Evolutionary conservation across 108 stramenopile species (phyloP), one percentile per base, ranked within the genome.

Genomic region (Heterococcus sp.): DNA sequence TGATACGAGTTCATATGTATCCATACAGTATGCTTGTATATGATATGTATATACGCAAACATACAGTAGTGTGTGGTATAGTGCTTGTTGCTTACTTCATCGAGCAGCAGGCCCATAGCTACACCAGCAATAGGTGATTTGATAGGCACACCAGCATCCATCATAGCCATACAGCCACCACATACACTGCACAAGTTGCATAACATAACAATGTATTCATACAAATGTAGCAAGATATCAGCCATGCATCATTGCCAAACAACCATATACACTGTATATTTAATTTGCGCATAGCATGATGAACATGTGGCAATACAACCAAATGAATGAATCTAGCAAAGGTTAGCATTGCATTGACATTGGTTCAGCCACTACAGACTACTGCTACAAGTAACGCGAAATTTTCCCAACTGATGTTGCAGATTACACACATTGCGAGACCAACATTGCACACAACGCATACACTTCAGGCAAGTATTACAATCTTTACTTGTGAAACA

Each of bases 141-240:
- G 4, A 94, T 40, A 1, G 96, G 95, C 68, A 97, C 94, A 11
- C 96, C 94, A 21, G 94, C 94, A 79, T 97, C 94, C 73, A 93
- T 69, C 36, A 97, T 77, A 21, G 93, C 92, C 5, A 95, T 72
- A 29, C 91, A 89, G 35, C 88, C 93, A 2, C 93, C 94, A 84
- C 96, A 97, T 35, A 93, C 95, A 64, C 91, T 71, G 58, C 46
- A 58, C 21, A 8, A n/a, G n/a, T n/a, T n/a, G n/a, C n/a, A n/a
- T n/a, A n/a, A n/a, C n/a, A n/a, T n/a, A n/a, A n/a, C n/a, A n/a
- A n/a, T n/a, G n/a, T n/a, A n/a, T n/a, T n/a, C n/a, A n/a, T n/a
- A n/a, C n/a, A n/a, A 21, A 58, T 58, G 21, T 21, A 58, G 46
- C 32, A 3, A 69, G 36, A 33, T 3, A 38, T 29, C 38, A 33